Percentiles rank a stretch among this genome's conserved stretches.
Conservation (phyloP, 352 stramenopile genomes). For the Phytophthora fragariaefolia region DNA sequence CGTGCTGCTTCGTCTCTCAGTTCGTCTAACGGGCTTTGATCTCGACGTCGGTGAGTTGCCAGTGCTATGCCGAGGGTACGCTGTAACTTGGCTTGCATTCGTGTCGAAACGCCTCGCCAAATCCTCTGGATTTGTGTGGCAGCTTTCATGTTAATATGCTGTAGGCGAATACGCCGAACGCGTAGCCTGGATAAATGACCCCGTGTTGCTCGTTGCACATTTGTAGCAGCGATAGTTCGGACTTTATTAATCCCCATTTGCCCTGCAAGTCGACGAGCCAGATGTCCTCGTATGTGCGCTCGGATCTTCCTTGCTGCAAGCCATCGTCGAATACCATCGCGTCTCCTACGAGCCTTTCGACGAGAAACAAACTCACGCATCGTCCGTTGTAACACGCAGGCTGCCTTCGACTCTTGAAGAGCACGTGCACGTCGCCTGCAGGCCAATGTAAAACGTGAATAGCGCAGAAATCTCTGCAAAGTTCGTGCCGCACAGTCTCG, state of each 20-base stretch:
- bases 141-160: not conserved
- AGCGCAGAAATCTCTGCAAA: slow-evolving; percentile 45
- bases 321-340: slow-evolving; percentile 43
- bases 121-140: slow-evolving; percentile 36
- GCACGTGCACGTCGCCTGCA: slow-evolving; percentile 20
- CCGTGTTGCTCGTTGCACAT: slow-evolving; percentile 35
- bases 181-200: slow-evolving; percentile 26
- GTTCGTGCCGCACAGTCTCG: slow-evolving; percentile 34
- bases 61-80: slow-evolving; percentile 17
- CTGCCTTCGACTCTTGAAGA: slow-evolving; percentile 27
- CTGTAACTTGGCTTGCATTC: slow-evolving; percentile 21
- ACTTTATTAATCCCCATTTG: not conserved
- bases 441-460: slow-evolving; percentile 27
- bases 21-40: slow-evolving; percentile 13
- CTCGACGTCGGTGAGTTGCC: not conserved
- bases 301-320: slow-evolving; percentile 52
- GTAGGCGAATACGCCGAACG: slow-evolving; percentile 4
- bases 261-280: slow-evolving; percentile 24
- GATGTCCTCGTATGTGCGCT: slow-evolving; percentile 43
- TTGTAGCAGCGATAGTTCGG: slow-evolving; percentile 17
- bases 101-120: slow-evolving; percentile 21
- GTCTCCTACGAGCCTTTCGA: slow-evolving; percentile 20
- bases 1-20: slow-evolving; percentile 40
- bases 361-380: slow-evolving; percentile 39
- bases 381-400: slow-evolving; percentile 43